Conservation (phyloP, 352 stramenopile genomes). For the Thraustotheca clavata region DNA sequence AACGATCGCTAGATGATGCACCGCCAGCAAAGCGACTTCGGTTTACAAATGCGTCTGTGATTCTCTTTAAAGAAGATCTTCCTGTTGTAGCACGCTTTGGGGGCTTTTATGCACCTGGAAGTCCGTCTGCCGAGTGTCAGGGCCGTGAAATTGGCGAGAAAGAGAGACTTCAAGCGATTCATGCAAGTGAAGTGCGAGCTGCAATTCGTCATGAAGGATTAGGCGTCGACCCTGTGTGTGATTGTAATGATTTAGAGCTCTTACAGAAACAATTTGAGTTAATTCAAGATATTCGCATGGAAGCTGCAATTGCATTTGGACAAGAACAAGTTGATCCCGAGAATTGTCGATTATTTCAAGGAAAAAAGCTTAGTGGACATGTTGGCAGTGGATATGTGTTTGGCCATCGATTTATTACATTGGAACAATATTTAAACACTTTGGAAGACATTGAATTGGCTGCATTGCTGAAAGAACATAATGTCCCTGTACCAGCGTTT, state of each 20-base stretch:
- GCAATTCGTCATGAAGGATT: constrained; percentile 6
- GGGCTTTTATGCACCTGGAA: not conserved
- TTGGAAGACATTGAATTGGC: constrained; percentile 18
- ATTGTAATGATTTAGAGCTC: not conserved
- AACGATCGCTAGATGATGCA: not conserved
- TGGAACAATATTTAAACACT: constrained; percentile 17
- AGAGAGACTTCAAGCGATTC: not conserved
- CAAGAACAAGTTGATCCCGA: not conserved
- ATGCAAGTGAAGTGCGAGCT: constrained; percentile 7
- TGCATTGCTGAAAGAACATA: not conserved
- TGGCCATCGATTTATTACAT: constrained; percentile 16
- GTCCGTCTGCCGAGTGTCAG: not conserved
- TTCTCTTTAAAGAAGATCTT: constrained; percentile 7
- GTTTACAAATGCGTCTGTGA: constrained; percentile 2
- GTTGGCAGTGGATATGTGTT: constrained; percentile 17
- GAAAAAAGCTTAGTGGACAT: constrained; percentile 8
- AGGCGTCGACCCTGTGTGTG: not conserved
- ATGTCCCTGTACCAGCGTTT: constrained; percentile 3
- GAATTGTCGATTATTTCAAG: not conserved
- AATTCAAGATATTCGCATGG: not conserved
- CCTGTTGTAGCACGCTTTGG: constrained; percentile 6
- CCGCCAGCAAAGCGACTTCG: not conserved
- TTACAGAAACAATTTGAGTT: constrained; percentile 1
- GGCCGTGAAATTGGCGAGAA: not conserved
- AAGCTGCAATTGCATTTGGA: constrained; percentile 17